Conservation (phyloP, 1,284 basidiomycete species). For the Melampsora americana region DNA sequence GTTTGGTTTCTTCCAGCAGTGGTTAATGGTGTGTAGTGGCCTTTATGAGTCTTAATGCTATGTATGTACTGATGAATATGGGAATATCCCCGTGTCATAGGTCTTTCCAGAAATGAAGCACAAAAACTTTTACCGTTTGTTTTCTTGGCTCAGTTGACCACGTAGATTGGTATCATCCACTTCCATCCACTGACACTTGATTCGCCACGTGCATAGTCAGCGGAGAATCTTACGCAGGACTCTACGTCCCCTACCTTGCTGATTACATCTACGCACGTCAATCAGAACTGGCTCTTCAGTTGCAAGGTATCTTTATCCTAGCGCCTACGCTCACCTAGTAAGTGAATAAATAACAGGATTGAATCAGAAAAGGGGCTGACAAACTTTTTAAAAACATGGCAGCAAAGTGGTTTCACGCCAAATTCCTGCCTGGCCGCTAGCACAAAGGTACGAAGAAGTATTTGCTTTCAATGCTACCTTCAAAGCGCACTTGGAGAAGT, state of each 20-base stretch:
- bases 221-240: conserved; percentile 40
- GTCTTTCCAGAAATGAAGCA: conserved; percentile 39
- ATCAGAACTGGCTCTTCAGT: conserved; percentile 13
- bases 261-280: conserved; percentile 31
- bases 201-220: conserved; percentile 1
- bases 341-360: background rate
- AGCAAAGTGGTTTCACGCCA: conserved; percentile 24
- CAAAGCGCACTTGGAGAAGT: background rate
- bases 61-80: background rate
- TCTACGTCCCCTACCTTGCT: conserved; percentile 34
- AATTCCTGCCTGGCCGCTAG: conserved; percentile 15
- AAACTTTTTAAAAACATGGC: background rate
- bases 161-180: background rate
- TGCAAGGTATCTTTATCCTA: conserved; percentile 17
- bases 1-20: conserved; percentile 37
- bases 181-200: too few species aligned
- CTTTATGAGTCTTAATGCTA: background rate
- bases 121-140: conserved; percentile 38
- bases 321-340: conserved; percentile 24
- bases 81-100: background rate
- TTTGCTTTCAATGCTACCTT: conserved; percentile 41
- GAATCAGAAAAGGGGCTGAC: background rate
- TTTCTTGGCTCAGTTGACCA: too few species aligned
- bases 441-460: conserved; percentile 27
- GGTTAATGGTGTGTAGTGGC: conserved; percentile 3